Evolutionary conservation across 495 filamentous ascomycete genomes (phyloP).

Genomic region (Neohortaea acidophila): DNA sequence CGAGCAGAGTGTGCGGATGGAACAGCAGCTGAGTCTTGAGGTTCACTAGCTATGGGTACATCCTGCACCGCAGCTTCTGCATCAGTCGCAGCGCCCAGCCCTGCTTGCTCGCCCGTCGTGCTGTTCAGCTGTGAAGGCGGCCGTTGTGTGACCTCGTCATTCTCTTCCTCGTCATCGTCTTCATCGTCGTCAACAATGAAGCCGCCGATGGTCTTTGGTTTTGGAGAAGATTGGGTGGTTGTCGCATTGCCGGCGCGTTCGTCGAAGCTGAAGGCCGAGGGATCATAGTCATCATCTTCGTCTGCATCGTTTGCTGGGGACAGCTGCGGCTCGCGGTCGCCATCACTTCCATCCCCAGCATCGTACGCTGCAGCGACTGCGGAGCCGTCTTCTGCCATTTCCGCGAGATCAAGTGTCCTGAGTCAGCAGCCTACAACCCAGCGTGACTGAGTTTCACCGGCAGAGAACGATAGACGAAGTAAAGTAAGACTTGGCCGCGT

Average conservation of each 20-base stretch:
- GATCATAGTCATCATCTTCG: conserved; percentile 29
- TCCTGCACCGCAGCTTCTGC: conserved; percentile 6
- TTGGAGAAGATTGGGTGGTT: conserved; percentile 1
- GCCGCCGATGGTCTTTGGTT: conserved; percentile 55
- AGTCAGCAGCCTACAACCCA: too few species aligned
- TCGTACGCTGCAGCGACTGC: conserved; percentile 1
- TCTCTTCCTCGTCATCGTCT: conserved; percentile 36
- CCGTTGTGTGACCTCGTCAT: not conserved
- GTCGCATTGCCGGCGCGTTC: not conserved
- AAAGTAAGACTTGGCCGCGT: too few species aligned
- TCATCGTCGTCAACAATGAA: conserved; percentile 57
- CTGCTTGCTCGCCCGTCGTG: conserved; percentile 8
- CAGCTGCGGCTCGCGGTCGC: conserved; percentile 7
- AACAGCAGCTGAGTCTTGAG: conserved; percentile 25
- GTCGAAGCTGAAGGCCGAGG: conserved; percentile 17
- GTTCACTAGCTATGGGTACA: conserved; percentile 18
- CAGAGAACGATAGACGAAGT: too few species aligned
- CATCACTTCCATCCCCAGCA: not conserved
- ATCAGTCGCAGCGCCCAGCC: conserved; percentile 8
- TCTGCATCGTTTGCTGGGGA: conserved; percentile 14
- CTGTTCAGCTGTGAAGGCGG: conserved; percentile 10
- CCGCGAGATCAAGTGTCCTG: too few species aligned
- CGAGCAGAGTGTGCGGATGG: conserved; percentile 42
- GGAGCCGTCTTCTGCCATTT: conserved; percentile 14
- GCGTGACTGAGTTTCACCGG: too few species aligned